Evolutionary conservation across 768 basidiomycete genomes (phyloP).

Genomic region (Naematelia encephala): DNA sequence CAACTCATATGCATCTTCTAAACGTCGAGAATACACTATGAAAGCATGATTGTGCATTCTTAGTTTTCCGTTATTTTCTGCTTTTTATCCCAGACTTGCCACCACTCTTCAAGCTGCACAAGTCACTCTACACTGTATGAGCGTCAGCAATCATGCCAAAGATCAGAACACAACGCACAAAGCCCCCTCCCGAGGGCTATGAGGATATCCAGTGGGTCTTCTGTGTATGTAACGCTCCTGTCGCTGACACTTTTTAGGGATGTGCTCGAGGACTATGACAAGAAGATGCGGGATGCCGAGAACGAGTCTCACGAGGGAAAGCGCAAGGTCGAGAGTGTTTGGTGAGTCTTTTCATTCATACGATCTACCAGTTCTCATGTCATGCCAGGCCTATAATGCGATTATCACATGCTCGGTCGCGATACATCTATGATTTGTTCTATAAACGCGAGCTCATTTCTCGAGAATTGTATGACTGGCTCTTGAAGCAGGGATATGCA

Average conservation of each 20-base stretch:
- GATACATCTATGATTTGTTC: constrained; percentile 97
- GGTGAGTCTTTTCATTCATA: constrained; percentile 31
- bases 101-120: no score
- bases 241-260: constrained; percentile 49
- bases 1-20: no score
- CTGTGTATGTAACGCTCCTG: not conserved
- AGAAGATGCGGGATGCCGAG: constrained; percentile 98
- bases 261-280: constrained; percentile 96
- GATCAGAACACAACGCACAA: constrained; percentile 87
- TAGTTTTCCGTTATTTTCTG: no score
- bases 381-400: constrained; percentile 91
- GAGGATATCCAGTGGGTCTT: constrained; percentile 70
- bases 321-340: constrained; percentile 50
- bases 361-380: not conserved
- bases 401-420: constrained; percentile 89
- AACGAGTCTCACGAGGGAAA: constrained; percentile 98
- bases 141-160: constrained; percentile 75
- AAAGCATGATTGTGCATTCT: no score
- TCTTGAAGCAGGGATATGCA: constrained; percentile 93
- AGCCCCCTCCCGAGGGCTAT: constrained; percentile 89
- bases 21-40: no score
- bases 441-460: constrained; percentile 97
- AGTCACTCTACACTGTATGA: no score
- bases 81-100: no score
- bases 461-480: constrained; percentile 89